Percentiles rank a stretch among this genome's conserved stretches.
phyloP scores from a whole-genome alignment of 1,284 basidiomycete genomes.

The Melampsora larici-populina region DNA sequence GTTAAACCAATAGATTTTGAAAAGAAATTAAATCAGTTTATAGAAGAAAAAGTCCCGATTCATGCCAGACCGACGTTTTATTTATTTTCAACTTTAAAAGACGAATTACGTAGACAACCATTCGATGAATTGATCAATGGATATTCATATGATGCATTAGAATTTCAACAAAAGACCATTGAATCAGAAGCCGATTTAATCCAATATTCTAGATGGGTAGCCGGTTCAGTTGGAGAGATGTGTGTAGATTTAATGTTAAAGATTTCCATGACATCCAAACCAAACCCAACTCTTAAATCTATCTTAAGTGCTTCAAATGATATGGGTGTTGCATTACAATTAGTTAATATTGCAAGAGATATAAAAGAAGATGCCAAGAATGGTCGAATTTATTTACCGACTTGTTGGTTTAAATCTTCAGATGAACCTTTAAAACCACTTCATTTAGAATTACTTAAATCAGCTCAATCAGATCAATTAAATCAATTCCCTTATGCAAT shows the following conservation, averaged over 20 bases:
- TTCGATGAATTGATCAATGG: conserved; percentile 56
- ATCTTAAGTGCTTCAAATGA: conserved; percentile 50
- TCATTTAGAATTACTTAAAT: conserved; percentile 35
- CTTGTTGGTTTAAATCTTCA: conserved; percentile 48
- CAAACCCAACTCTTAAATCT: conserved; percentile 35
- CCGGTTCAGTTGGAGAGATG: conserved; percentile 56
- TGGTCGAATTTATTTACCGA: conserved; percentile 56
- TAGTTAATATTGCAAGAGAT: conserved; percentile 56
- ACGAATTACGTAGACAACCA: conserved; percentile 53
- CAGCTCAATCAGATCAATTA: not conserved
- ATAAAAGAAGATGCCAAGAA: conserved; percentile 54
- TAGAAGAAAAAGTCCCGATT: conserved; percentile 45
- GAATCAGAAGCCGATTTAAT: conserved; percentile 54
- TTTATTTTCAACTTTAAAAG: conserved; percentile 53
- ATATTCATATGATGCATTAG: conserved; percentile 54
- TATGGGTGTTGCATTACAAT: conserved; percentile 56
- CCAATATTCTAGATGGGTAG: conserved; percentile 56
- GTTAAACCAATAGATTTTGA: conserved; percentile 27
- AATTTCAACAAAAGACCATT: conserved; percentile 51
- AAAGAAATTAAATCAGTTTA: conserved; percentile 45
- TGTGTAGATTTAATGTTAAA: conserved; percentile 57
- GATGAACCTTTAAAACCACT: conserved; percentile 25
- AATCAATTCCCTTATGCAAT: conserved; percentile 46
- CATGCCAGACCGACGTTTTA: conserved; percentile 52
- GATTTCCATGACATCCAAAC: no score